Conservation (phyloP, 2,329 filamentous ascomycete species). For the Arachnopeziza araneosa region DNA sequence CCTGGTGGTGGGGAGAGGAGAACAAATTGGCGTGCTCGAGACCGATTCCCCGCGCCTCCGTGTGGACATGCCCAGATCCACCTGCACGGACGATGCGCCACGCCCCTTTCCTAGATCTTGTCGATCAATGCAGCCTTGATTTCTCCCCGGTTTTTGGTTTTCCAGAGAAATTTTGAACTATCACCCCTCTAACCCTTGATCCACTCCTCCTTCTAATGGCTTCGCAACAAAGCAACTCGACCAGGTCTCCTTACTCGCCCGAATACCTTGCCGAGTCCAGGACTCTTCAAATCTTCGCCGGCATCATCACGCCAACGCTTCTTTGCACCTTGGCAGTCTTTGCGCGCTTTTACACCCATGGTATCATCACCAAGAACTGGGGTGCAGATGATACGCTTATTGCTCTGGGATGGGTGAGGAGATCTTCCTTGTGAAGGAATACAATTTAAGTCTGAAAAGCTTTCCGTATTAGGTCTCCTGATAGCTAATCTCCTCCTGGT, state of each 20-base stretch:
- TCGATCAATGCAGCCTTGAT: neutral
- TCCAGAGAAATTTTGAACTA: neutral
- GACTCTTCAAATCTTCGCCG: neutral
- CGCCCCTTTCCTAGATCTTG: neutral
- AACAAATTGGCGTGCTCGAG: neutral
- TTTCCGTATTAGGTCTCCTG: neutral
- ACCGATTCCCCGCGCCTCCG: neutral
- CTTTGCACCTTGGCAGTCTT: neutral
- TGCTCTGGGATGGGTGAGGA: neutral
- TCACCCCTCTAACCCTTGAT: neutral
- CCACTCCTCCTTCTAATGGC: neutral
- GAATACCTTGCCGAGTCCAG: neutral
- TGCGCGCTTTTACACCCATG: neutral
- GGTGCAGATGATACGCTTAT: constrained; percentile 1
- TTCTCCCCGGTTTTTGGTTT: neutral
- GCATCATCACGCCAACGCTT: neutral
- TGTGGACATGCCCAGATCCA: neutral
- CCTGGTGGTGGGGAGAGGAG: neutral
- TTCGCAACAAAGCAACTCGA: neutral
- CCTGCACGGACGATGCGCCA: neutral
- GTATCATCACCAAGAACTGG: neutral
- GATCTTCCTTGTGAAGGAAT: neutral
- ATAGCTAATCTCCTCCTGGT: neutral
- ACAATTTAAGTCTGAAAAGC: neutral
- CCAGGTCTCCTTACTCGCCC: neutral